Conservation (phyloP, 202 grass and related monocot species). For the Brachypodium distachyon region DNA sequence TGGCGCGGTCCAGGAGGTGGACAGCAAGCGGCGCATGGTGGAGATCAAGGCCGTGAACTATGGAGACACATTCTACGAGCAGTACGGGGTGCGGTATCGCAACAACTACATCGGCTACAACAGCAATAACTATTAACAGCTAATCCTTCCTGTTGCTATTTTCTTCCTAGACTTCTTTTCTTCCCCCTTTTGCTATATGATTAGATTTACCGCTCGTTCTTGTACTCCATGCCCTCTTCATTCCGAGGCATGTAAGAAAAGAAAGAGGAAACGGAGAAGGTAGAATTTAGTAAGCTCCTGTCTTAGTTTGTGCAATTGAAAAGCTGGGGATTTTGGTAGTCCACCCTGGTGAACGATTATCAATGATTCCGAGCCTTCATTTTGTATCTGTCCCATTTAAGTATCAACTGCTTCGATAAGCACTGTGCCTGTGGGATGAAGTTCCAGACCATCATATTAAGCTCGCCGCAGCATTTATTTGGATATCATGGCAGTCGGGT, state of each 20-base stretch:
- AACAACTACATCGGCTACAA: slow-evolving; percentile 73
- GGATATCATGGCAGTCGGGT: too few relatives aligned
- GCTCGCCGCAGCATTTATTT: too few relatives aligned
- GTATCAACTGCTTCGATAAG: neutral
- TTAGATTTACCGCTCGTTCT: slow-evolving; percentile 7
- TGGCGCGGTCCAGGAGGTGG: slow-evolving; percentile 83
- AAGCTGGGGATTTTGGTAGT: neutral
- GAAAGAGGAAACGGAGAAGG: neutral
- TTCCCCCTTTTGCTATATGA: slow-evolving; percentile 19
- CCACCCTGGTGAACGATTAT: slow-evolving; percentile 1
- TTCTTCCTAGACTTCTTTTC: neutral
- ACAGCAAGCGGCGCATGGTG: slow-evolving; percentile 63
- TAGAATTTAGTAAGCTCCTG: slow-evolving; percentile 3
- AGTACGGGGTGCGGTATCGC: slow-evolving; percentile 71
- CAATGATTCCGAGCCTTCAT: neutral
- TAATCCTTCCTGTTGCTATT: neutral
- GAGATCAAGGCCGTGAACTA: slow-evolving; percentile 97
- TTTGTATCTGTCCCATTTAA: neutral
- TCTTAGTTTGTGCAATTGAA: slow-evolving; percentile 13
- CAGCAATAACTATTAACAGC: slow-evolving; percentile 36
- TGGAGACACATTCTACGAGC: slow-evolving; percentile 72
- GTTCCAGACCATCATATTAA: too few relatives aligned
- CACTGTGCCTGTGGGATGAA: too few relatives aligned
- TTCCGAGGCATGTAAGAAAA: slow-evolving; percentile 13
- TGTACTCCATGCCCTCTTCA: neutral